phyloP scores from a whole-genome alignment of 257 asterid species.

The Lavandula angustifolia region DNA sequence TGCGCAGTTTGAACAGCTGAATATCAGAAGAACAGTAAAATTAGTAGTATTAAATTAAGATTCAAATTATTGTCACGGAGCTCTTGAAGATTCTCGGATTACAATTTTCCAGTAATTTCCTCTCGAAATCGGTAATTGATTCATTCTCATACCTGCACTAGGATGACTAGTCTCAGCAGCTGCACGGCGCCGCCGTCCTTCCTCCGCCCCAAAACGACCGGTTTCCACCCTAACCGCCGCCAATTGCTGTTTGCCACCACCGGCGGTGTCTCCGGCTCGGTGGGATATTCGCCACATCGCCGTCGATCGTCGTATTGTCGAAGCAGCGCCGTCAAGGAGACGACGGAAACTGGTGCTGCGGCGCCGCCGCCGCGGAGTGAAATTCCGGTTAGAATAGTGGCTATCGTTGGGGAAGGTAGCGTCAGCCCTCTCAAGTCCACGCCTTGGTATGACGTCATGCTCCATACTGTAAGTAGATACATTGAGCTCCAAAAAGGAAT shows the following conservation, averaged over 20 bases:
- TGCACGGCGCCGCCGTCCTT: conserved; percentile 32
- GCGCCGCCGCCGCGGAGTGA: conserved; percentile 34
- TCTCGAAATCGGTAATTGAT: neutral
- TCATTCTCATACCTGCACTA: neutral
- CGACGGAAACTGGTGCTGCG: conserved; percentile 27
- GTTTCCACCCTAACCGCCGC: conserved; percentile 11
- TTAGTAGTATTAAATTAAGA: no score
- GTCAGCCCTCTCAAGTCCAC: conserved; percentile 80
- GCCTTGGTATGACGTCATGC: conserved; percentile 86
- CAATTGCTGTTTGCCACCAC: conserved; percentile 1
- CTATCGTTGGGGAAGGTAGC: conserved; percentile 78
- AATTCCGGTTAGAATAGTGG: conserved; percentile 64
- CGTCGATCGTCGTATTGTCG: conserved; percentile 28
- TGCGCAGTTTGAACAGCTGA: no score
- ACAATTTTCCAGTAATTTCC: conserved; percentile 6
- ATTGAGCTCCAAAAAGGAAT: neutral
- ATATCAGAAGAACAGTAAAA: no score
- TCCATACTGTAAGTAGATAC: conserved; percentile 66
- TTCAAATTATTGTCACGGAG: no score
- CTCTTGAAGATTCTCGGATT: neutral
- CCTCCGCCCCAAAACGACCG: conserved; percentile 26
- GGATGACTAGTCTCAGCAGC: conserved; percentile 35
- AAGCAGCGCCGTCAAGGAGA: conserved; percentile 28
- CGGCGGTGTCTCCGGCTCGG: neutral
- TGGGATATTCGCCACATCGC: conserved; percentile 17